Evolutionary conservation across 352 stramenopile species (phyloP), one percentile per base, ranked within the genome.

Genomic region (Globisporangium radiosum): DNA sequence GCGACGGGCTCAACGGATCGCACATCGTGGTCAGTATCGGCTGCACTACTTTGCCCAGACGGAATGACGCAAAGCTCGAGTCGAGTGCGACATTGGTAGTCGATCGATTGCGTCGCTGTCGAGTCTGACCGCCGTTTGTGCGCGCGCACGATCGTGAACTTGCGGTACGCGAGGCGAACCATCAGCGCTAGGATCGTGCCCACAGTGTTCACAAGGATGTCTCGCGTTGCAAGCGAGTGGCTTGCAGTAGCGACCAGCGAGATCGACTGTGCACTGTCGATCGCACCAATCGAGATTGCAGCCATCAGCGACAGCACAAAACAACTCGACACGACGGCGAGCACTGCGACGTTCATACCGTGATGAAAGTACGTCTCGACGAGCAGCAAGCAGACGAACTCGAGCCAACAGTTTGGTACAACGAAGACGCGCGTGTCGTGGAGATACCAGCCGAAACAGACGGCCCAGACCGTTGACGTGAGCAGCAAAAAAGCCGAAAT

Each of bases 301-400:
- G 25, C 14, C 4, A 44, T 57, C 7, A 66, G n/a, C 11, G 36
- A 54, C 9, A 62, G 33, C 36, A 62, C 48, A 5, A 52, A 53
- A 36, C 38, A 47, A 17, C 40, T 49, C 13, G 60, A 55, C n/a
- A 62, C 17, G n/a, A 52, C 25, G 0, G 25, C 39, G 25, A 47
- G 9, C 10, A 62, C 11, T 13, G 54, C 47, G 33, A 66, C 42
- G 17, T 38, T 50, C 17, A 11, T 42, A 15, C 15, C 8, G 47
- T 48, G 17, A 4, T 47, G 44, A 42, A 65, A 61, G n/a, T 59
- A 61, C 15, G 53, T 47, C 47, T 65, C 54, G 19, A 65, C 48
- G 14, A 65, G 54, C 17, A 61, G 17, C 15, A 57, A 36, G 33
- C 60, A 39, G 37, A 56, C 6, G 47, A 65, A 62, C 49, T 62